A percentile compares a stretch with the other conserved stretches of the same genome.
These are phyloP conservation scores for Cercospora sp. DNA, from an alignment of 2,329 filamentous ascomycete species.

Conservation along the genomic window DNA sequence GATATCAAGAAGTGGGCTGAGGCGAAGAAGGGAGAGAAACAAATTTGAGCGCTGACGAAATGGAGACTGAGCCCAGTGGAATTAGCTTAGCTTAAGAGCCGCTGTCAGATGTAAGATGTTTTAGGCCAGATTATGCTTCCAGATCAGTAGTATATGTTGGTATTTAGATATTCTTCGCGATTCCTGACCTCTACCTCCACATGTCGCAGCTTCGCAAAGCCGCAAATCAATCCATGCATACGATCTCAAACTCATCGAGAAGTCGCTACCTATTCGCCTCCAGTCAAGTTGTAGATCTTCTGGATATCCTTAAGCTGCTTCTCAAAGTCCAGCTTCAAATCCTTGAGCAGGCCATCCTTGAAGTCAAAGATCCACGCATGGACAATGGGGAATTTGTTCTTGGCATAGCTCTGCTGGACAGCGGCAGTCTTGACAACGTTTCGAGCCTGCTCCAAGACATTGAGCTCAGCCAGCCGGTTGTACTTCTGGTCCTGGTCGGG, in stretches of 20 bases:
- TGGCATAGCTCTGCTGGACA: conserved; percentile 20
- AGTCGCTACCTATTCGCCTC: background rate
- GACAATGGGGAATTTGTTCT: conserved; percentile 20
- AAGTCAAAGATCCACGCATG: conserved; percentile 22
- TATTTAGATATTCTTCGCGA: background rate
- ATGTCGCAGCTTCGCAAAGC: background rate
- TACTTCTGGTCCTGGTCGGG: conserved; percentile 19
- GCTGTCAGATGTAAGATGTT: background rate
- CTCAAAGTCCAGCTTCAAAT: conserved; percentile 19
- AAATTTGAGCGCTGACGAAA: no score
- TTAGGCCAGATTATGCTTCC: background rate
- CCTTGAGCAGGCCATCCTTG: conserved; percentile 20
- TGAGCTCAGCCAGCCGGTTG: conserved; percentile 18
- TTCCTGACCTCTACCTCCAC: background rate
- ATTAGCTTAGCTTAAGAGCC: background rate
- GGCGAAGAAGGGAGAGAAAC: no score
- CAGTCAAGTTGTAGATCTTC: conserved; percentile 22
- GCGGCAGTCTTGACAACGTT: conserved; percentile 22
- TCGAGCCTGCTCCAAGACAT: conserved; percentile 19
- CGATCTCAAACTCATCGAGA: background rate
- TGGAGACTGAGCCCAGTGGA: no score
- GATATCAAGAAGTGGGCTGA: no score
- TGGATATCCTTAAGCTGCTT: conserved; percentile 20
- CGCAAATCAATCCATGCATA: background rate
- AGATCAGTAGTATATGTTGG: background rate